A percentile compares a stretch with the other conserved stretches of the same genome.
Evolutionary conservation across 768 basidiomycete species (phyloP).

Genomic region (Leccinum disarticulatum): DNA sequence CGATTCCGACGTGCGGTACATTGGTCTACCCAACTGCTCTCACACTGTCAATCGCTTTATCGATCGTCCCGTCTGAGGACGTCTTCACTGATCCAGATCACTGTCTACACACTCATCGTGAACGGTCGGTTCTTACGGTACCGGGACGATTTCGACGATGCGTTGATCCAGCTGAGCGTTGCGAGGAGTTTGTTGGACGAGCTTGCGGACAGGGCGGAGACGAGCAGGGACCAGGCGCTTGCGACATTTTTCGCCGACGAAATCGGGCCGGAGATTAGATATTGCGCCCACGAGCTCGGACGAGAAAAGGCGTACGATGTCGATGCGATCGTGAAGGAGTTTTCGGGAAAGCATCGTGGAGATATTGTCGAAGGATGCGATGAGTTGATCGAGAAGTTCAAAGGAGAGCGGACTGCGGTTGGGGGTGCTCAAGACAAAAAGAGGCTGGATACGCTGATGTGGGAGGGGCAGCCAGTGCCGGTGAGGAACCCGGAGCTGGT

Average conservation of each 20-base stretch:
- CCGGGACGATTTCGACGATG: slow-evolving; percentile 72
- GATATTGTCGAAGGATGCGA: slow-evolving; percentile 66
- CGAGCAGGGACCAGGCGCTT: slow-evolving; percentile 84
- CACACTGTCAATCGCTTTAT: slow-evolving; percentile 67
- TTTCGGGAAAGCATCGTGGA: slow-evolving; percentile 55
- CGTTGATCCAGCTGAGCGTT: slow-evolving; percentile 72
- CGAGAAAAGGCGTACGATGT: slow-evolving; percentile 78
- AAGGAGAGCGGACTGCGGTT: slow-evolving; percentile 39
- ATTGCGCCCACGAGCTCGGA: slow-evolving; percentile 89
- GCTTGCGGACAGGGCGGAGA: slow-evolving; percentile 59
- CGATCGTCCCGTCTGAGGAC: slow-evolving; percentile 51
- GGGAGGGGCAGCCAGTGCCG: slow-evolving; percentile 84
- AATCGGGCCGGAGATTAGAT: slow-evolving; percentile 86
- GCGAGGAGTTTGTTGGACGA: slow-evolving; percentile 73
- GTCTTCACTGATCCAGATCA: slow-evolving; percentile 63
- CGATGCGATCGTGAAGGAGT: slow-evolving; percentile 66
- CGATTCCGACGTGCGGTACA: slow-evolving; percentile 78
- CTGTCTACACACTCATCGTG: slow-evolving; percentile 75
- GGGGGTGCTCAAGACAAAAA: slow-evolving; percentile 44
- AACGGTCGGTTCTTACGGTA: slow-evolving; percentile 83
- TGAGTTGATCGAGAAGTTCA: slow-evolving; percentile 50
- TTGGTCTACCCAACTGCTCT: slow-evolving; percentile 77
- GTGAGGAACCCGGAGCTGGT: slow-evolving; percentile 91
- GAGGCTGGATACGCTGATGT: slow-evolving; percentile 59
- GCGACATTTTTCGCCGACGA: slow-evolving; percentile 83